Conservation (phyloP, 768 basidiomycete species). For the Inosperma sp. region DNA sequence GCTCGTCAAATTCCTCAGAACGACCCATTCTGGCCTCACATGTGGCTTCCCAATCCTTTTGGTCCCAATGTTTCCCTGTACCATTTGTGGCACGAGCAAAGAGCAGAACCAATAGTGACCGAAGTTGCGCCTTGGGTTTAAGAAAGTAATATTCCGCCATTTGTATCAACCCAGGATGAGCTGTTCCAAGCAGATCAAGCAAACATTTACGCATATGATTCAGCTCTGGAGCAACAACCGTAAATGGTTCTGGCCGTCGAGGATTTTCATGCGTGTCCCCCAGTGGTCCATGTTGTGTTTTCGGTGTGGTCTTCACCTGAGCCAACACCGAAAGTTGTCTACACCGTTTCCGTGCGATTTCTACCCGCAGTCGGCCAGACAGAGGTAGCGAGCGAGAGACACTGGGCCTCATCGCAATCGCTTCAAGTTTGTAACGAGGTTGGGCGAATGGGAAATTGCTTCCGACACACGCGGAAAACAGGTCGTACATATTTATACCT, state of each 20-base stretch:
- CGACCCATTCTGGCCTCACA: constrained; percentile 52
- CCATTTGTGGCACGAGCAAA: constrained; percentile 94
- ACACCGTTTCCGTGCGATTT: constrained; percentile 23
- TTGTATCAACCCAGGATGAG: constrained; percentile 81
- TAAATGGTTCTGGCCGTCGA: constrained; percentile 56
- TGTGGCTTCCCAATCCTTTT: constrained; percentile 56
- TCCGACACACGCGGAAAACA: too few species aligned
- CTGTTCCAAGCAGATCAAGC: constrained; percentile 75
- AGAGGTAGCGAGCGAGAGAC: constrained; percentile 10
- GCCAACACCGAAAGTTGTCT: constrained; percentile 40
- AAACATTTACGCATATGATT: constrained; percentile 65
- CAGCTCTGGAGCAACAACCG: constrained; percentile 71
- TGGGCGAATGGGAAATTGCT: too few species aligned
- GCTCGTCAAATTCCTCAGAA: constrained; percentile 62
- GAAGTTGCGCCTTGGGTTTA: constrained; percentile 83
- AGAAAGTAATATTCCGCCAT: constrained; percentile 92
- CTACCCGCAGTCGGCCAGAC: constrained; percentile 11
- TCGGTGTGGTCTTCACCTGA: constrained; percentile 30
- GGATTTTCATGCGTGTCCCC: too few species aligned
- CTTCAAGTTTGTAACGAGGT: too few species aligned
- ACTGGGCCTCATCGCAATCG: constrained; percentile 9
- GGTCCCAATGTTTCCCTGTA: constrained; percentile 59
- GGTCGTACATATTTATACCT: too few species aligned
- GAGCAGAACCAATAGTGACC: constrained; percentile 85
- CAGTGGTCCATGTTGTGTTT: constrained; percentile 27